A percentile compares a stretch with the other conserved stretches of the same genome.
Conservation (phyloP, 73 alveolate genomes). For the Paramecium tetraurelia region DNA sequence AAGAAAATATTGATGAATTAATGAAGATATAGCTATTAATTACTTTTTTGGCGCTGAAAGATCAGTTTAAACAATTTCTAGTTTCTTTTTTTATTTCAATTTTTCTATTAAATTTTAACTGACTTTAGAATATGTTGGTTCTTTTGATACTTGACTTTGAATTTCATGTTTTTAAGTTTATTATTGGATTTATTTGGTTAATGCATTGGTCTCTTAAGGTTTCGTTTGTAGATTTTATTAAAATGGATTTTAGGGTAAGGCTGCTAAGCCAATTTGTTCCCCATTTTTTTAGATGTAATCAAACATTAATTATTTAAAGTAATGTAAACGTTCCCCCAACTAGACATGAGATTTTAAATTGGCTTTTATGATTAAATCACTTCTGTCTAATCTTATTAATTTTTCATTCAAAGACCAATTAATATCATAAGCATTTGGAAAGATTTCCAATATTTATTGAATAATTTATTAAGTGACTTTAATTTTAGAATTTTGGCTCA, state of each 20-base stretch:
- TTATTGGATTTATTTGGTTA: neutral
- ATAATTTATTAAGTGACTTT: neutral
- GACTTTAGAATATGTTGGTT: slow-evolving; percentile 6
- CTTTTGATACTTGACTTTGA: neutral
- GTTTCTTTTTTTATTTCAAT: neutral
- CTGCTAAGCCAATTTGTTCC: neutral
- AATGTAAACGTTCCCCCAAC: neutral
- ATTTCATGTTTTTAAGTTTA: neutral
- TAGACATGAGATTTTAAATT: neutral
- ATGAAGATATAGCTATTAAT: neutral
- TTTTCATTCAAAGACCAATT: slow-evolving; percentile 1
- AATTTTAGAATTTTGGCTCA: neutral
- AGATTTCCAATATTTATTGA: neutral
- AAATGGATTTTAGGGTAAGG: neutral
- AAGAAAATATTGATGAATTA: neutral
- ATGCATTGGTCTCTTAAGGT: neutral
- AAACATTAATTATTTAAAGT: neutral
- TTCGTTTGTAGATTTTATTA: neutral
- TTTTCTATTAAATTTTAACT: neutral
- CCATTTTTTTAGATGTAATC: neutral
- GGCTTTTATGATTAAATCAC: neutral
- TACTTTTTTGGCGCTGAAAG: neutral
- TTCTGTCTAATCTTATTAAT: neutral
- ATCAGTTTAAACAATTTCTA: neutral
- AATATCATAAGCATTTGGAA: neutral